Percentiles rank a stretch among this genome's conserved stretches.
Conservation (phyloP, 805 yeast species). For the Lachancea cidri region DNA sequence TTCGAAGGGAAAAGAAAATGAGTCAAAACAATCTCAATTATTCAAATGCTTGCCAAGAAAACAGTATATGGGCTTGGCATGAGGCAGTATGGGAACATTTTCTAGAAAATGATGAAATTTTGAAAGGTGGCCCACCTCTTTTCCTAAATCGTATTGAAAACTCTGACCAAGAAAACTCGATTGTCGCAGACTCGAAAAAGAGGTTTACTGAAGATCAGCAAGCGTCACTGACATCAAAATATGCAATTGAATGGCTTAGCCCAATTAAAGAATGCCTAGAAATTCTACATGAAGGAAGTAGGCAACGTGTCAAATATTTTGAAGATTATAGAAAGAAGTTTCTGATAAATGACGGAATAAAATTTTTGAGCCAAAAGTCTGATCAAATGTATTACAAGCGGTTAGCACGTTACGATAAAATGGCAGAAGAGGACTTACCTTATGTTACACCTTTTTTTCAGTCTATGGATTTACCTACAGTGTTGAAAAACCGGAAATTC, state of each 20-base stretch:
- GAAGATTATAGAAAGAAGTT: constrained; percentile 14
- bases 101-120: constrained; percentile 10
- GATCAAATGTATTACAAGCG: constrained; percentile 22
- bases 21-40: constrained; percentile 21
- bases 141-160: too few species aligned
- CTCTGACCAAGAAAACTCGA: too few species aligned
- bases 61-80: constrained; percentile 23
- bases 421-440: constrained; percentile 20
- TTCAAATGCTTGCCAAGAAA: constrained; percentile 12
- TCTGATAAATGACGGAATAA: constrained; percentile 14
- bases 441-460: constrained; percentile 17
- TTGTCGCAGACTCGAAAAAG: not conserved
- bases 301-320: constrained; percentile 11
- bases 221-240: not conserved
- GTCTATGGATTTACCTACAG: constrained; percentile 13
- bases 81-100: constrained; percentile 32
- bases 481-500: constrained; percentile 16
- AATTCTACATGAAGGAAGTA: constrained; percentile 7
- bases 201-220: not conserved
- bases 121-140: constrained; percentile 5
- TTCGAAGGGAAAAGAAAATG: constrained; percentile 17
- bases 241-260: constrained; percentile 24
- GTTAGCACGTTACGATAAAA: constrained; percentile 16
- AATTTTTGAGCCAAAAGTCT: constrained; percentile 17
- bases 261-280: constrained; percentile 19